Evolutionary conservation across 2,329 filamentous ascomycete genomes (phyloP).

Genomic region (Epichloe typhina): DNA sequence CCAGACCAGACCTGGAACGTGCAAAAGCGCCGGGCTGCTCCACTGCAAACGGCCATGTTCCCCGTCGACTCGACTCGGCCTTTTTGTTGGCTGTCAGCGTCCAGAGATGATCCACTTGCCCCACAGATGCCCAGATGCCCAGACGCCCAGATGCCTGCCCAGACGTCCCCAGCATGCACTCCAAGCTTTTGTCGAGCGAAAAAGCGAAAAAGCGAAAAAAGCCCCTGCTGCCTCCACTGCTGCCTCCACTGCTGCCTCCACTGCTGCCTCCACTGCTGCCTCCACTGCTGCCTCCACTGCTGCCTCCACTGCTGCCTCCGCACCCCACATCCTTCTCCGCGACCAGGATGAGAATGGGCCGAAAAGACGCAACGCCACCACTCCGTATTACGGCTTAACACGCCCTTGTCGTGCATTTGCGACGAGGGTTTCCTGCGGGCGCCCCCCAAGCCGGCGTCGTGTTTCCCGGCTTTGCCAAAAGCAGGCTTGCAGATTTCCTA

Average conservation of each 20-base stretch:
- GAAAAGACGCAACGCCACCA: constrained; percentile 4
- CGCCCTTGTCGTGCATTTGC: background rate
- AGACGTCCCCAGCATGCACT: background rate
- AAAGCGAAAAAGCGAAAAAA: background rate
- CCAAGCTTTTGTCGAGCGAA: background rate
- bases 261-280: too few species aligned
- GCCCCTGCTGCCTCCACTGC: background rate
- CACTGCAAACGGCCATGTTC: constrained; percentile 4
- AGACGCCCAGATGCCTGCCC: too few species aligned
- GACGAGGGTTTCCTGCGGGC: constrained; percentile 1
- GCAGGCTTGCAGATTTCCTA: background rate
- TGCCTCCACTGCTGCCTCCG: too few species aligned
- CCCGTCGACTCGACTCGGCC: background rate
- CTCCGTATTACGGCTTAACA: too few species aligned
- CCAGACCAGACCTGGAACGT: constrained; percentile 1
- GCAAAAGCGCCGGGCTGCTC: background rate
- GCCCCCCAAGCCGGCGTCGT: background rate
- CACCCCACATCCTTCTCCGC: constrained; percentile 6
- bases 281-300: too few species aligned
- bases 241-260: too few species aligned
- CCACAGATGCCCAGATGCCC: background rate
- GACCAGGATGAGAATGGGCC: constrained; percentile 6
- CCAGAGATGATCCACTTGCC: background rate
- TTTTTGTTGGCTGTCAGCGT: too few species aligned
- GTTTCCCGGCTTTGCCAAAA: background rate